Conservation (phyloP, 495 filamentous ascomycete species). For the Podospora pseudopauciseta region DNA sequence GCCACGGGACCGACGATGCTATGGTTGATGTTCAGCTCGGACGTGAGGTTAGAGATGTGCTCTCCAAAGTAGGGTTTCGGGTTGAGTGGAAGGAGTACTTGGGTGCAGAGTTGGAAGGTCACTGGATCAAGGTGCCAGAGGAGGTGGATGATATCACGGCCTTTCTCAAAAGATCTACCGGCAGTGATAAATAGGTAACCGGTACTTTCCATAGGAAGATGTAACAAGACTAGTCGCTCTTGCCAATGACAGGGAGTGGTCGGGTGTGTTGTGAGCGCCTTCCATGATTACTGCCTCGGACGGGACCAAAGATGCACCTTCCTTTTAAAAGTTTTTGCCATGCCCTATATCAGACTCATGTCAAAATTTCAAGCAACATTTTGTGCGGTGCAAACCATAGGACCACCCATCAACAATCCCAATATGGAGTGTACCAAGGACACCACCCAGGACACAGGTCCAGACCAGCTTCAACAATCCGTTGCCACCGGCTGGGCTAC, state of each 20-base stretch:
- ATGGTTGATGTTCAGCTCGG: constrained; percentile 22
- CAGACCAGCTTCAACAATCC: constrained; percentile 19
- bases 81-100: constrained; percentile 24
- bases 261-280: neutral
- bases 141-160: constrained; percentile 24
- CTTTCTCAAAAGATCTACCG: constrained; percentile 14
- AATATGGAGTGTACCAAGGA: neutral
- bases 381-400: neutral
- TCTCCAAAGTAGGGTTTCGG: constrained; percentile 14
- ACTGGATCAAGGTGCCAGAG: constrained; percentile 27
- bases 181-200: neutral
- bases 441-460: neutral
- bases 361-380: neutral
- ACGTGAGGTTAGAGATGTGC: constrained; percentile 9
- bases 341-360: neutral
- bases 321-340: neutral
- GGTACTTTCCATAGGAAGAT: neutral
- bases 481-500: constrained; percentile 25
- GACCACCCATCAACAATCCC: too few relatives aligned
- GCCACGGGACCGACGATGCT: constrained; percentile 22
- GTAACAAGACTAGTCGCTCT: neutral
- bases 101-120: constrained; percentile 21
- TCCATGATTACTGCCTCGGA: neutral
- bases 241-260: neutral
- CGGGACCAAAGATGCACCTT: neutral